phyloP scores from a whole-genome alignment of 2,329 filamentous ascomycete species.

The Colletotrichum gloeosporioides region DNA sequence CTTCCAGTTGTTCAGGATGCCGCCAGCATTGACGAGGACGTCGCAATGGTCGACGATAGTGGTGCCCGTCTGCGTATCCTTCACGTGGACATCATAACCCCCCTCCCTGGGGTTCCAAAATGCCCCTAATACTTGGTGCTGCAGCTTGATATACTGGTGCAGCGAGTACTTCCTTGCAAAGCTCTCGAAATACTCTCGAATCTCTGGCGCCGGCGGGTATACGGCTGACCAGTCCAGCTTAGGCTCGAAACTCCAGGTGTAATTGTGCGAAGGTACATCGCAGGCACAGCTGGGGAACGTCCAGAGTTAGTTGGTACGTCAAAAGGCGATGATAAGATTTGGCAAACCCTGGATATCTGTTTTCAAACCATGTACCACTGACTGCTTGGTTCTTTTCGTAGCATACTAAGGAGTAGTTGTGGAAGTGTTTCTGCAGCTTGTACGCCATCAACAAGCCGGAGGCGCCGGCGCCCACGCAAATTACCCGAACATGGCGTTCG shows the following conservation, averaged over 20 bases:
- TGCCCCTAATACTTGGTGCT: constrained; percentile 31
- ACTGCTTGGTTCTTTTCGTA: constrained; percentile 64
- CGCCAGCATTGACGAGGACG: constrained; percentile 53
- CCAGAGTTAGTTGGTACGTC: background rate
- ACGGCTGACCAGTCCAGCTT: constrained; percentile 63
- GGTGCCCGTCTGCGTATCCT: constrained; percentile 31
- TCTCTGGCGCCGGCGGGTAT: constrained; percentile 47
- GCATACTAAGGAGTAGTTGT: constrained; percentile 37
- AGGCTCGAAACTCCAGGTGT: constrained; percentile 55
- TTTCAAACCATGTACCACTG: constrained; percentile 60
- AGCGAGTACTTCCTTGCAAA: constrained; percentile 45
- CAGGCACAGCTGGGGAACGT: constrained; percentile 41
- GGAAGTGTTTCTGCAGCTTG: constrained; percentile 50
- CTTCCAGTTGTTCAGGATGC: constrained; percentile 57
- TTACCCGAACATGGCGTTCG: constrained; percentile 24
- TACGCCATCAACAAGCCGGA: constrained; percentile 53
- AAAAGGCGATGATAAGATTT: background rate
- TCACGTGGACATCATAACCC: constrained; percentile 38
- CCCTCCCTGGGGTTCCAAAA: constrained; percentile 39
- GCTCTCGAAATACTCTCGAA: constrained; percentile 50
- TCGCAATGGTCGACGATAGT: constrained; percentile 44
- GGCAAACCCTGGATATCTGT: constrained; percentile 45
- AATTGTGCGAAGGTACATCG: constrained; percentile 57
- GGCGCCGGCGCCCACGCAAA: constrained; percentile 53
- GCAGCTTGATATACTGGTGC: constrained; percentile 34